These are phyloP conservation scores for Emergomyces pasteurianus DNA, from an alignment of 2,329 filamentous ascomycete genomes.

Conservation along the genomic window DNA sequence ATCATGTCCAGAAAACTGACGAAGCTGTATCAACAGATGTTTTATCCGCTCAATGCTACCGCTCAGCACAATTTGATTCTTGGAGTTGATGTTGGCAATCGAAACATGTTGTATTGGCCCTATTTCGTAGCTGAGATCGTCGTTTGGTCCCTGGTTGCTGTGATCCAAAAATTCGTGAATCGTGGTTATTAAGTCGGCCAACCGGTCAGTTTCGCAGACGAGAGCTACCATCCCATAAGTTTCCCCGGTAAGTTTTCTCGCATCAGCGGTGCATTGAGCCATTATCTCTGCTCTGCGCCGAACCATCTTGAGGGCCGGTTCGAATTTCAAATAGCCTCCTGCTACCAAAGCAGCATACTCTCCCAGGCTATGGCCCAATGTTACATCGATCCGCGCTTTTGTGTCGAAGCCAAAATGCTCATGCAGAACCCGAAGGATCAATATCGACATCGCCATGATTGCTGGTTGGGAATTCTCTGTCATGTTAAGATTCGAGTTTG, in stretches of 20 bases:
- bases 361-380: slow-evolving; percentile 79
- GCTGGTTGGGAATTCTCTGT: slow-evolving; percentile 87
- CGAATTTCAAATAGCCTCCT: slow-evolving; percentile 65
- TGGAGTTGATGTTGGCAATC: slow-evolving; percentile 89
- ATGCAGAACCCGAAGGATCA: slow-evolving; percentile 80
- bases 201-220: slow-evolving; percentile 71
- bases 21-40: slow-evolving; percentile 67
- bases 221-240: slow-evolving; percentile 92
- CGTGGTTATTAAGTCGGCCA: slow-evolving; percentile 55
- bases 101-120: slow-evolving; percentile 75
- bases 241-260: slow-evolving; percentile 55
- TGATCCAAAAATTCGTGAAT: slow-evolving; percentile 71
- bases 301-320: slow-evolving; percentile 67
- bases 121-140: slow-evolving; percentile 54
- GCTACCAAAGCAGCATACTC: slow-evolving; percentile 88
- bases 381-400: slow-evolving; percentile 61
- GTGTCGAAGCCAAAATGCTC: slow-evolving; percentile 69
- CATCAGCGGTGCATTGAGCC: slow-evolving; percentile 60
- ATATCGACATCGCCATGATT: slow-evolving; percentile 87
- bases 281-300: slow-evolving; percentile 69
- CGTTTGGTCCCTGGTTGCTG: slow-evolving; percentile 51
- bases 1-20: slow-evolving; percentile 85
- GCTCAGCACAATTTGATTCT: slow-evolving; percentile 90
- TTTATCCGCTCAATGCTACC: slow-evolving; percentile 75
- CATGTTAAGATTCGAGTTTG: slow-evolving; percentile 61